Conservation (phyloP, 1,284 basidiomycete species). For the Bjerkandera adusta region DNA sequence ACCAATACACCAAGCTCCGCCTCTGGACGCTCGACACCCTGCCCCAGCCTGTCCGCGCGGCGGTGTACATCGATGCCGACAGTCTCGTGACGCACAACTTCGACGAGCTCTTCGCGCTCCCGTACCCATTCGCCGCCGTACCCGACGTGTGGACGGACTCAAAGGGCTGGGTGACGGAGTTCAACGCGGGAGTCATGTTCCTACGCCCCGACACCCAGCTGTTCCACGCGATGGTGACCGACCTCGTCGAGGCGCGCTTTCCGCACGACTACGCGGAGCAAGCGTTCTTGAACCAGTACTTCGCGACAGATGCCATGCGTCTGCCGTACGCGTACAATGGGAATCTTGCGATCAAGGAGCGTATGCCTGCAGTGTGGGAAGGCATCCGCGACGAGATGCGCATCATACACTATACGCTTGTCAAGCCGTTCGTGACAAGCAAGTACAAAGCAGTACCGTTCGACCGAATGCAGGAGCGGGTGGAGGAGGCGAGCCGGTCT, state of each 20-base stretch:
- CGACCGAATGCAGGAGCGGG: conserved; percentile 46
- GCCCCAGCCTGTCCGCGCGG: conserved; percentile 24
- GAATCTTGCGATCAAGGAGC: conserved; percentile 42
- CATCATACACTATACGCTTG: conserved; percentile 41
- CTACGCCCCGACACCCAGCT: conserved; percentile 33
- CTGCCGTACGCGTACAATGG: conserved; percentile 47
- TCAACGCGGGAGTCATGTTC: conserved; percentile 45
- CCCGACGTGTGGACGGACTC: conserved; percentile 37
- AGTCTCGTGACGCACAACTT: conserved; percentile 40
- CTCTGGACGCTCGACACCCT: conserved; percentile 40
- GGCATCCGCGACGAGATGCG: conserved; percentile 32
- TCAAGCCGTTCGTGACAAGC: conserved; percentile 36
- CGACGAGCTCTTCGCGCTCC: conserved; percentile 44
- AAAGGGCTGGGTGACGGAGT: conserved; percentile 36
- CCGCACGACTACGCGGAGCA: conserved; percentile 39
- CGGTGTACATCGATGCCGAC: conserved; percentile 43
- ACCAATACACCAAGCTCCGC: conserved; percentile 44
- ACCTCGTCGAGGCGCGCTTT: conserved; percentile 34
- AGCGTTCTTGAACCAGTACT: conserved; percentile 46
- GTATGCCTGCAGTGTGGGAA: conserved; percentile 33
- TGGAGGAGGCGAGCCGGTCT: conserved; percentile 33
- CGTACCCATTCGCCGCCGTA: conserved; percentile 42
- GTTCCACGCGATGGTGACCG: conserved; percentile 34
- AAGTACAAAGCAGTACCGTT: conserved; percentile 11
- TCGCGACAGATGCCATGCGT: conserved; percentile 35